A percentile compares a stretch with the other conserved stretches of the same genome.
phyloP scores from a whole-genome alignment of 139 green algal genomes.

The Tetraselmis chui region DNA sequence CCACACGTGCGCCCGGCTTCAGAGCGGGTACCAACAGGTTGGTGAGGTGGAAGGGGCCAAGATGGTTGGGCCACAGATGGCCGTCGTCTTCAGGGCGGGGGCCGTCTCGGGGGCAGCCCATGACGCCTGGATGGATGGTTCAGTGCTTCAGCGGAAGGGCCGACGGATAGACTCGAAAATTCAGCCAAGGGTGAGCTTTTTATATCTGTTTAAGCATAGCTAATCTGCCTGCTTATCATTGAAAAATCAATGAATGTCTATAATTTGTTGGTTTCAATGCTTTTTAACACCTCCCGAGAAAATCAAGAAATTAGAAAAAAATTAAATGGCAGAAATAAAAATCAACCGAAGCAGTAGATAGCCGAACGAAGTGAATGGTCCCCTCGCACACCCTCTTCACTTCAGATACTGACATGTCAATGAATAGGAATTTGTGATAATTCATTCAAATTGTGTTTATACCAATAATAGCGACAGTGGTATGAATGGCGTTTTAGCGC shows the following conservation, averaged over 20 bases:
- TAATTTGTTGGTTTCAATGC: not conserved
- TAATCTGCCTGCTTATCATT: no score
- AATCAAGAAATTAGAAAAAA: not conserved
- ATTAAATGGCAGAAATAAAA: no score
- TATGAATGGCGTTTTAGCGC: slow-evolving; percentile 6
- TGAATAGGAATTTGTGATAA: no score
- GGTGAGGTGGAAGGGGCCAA: slow-evolving; percentile 58
- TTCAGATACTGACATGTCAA: no score
- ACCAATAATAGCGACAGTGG: no score
- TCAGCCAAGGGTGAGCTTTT: no score
- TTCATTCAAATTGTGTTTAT: no score
- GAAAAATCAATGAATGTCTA: no score
- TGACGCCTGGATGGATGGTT: slow-evolving; percentile 34
- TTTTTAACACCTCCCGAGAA: not conserved
- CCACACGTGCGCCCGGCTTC: slow-evolving; percentile 23
- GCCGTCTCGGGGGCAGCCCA: slow-evolving; percentile 26
- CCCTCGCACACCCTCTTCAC: no score
- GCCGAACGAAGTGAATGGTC: no score
- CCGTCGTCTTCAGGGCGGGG: slow-evolving; percentile 19
- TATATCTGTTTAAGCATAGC: no score
- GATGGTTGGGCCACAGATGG: slow-evolving; percentile 47
- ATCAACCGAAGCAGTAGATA: no score
- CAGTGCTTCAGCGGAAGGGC: not conserved
- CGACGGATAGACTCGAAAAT: not conserved
- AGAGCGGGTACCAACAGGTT: slow-evolving; percentile 45